A percentile compares a stretch with the other conserved stretches of the same genome.
Conservation (phyloP, 345 rosid species). For the Gossypium rotundifolium region DNA sequence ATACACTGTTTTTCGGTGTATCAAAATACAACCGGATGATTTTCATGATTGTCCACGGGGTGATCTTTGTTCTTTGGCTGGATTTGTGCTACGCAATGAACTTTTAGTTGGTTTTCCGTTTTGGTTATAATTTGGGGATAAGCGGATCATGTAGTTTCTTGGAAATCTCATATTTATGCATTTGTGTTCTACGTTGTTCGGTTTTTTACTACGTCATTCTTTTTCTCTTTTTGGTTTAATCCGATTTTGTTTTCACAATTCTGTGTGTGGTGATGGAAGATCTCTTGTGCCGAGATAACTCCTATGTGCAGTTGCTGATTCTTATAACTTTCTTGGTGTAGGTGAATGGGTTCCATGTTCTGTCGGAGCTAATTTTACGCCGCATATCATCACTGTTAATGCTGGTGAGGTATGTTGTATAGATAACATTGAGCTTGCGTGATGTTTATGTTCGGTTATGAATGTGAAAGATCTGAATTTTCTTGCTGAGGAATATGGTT, state of each 20-base stretch:
- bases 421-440: neutral
- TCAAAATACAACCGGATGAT: neutral
- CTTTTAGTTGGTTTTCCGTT: neutral
- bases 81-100: neutral
- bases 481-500: neutral
- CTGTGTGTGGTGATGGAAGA: neutral
- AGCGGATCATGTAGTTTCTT: neutral
- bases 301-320: conserved; percentile 16
- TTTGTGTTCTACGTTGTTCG: neutral
- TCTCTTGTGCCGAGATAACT: neutral
- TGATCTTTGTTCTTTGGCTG: neutral
- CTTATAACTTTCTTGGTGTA: conserved; percentile 24
- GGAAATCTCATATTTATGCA: neutral
- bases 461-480: conserved; percentile 3
- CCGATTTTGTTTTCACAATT: neutral
- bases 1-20: neutral
- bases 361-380: conserved; percentile 88
- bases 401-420: conserved; percentile 72
- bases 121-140: neutral
- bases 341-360: conserved; percentile 92
- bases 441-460: neutral
- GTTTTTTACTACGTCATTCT: neutral
- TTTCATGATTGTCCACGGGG: neutral
- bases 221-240: neutral
- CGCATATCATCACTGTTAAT: conserved; percentile 83